Conservation (phyloP, 306 rosid species). For the Chamaecrista fasciculata region DNA sequence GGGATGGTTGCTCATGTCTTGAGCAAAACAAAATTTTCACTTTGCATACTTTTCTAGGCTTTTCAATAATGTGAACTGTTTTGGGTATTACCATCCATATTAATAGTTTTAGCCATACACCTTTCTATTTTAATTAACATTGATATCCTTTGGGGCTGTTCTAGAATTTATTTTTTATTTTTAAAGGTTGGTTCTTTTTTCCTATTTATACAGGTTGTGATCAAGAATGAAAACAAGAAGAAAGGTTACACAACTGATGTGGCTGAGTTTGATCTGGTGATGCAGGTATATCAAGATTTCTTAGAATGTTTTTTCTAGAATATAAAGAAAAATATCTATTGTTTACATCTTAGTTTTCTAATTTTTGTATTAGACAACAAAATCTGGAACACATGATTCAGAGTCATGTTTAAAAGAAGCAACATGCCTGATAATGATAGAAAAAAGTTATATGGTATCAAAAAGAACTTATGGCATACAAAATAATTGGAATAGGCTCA, state of each 20-base stretch:
- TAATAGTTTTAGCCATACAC: background rate
- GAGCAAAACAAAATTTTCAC: background rate
- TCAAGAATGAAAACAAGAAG: conserved; percentile 51
- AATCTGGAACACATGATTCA: conserved; percentile 79
- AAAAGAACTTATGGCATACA: background rate
- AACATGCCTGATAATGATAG: conserved; percentile 78
- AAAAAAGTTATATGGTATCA: no score
- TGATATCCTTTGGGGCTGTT: conserved; percentile 6
- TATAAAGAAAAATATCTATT: conserved; percentile 22
- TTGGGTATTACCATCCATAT: background rate
- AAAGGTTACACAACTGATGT: conserved; percentile 59
- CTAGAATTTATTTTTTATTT: conserved; percentile 8
- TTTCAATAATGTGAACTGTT: background rate
- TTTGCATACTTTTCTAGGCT: background rate
- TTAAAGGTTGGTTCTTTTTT: conserved; percentile 28
- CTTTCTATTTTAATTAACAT: background rate
- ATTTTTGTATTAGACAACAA: conserved; percentile 59
- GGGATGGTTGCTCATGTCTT: background rate
- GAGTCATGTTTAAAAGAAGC: conserved; percentile 72
- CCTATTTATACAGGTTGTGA: conserved; percentile 54
- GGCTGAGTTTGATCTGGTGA: conserved; percentile 91
- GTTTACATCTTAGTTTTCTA: conserved; percentile 22
- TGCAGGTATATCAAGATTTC: conserved; percentile 69
- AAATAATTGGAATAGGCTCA: background rate
- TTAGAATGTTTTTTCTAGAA: conserved; percentile 16